Evolutionary conservation across 2,329 filamentous ascomycete genomes (phyloP).

Genomic region (Chaetomium sp.): DNA sequence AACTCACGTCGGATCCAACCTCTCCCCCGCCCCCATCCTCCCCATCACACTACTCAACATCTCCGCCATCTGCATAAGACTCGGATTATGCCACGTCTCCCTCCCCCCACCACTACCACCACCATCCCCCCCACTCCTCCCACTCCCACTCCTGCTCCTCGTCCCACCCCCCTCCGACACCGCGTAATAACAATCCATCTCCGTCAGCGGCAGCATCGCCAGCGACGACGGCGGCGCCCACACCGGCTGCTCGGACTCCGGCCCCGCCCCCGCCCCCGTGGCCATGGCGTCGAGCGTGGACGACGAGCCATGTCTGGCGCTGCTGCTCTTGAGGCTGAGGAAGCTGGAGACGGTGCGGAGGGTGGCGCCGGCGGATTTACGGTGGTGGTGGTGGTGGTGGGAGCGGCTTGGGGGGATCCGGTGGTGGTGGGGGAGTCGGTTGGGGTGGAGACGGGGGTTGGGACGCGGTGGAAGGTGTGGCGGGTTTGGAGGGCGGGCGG

Average conservation of each 20-base stretch:
- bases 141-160: conserved; percentile 4
- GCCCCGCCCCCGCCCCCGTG: not conserved
- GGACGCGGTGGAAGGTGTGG: conserved; percentile 4
- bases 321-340: conserved; percentile 21
- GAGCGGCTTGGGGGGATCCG: conserved; percentile 7
- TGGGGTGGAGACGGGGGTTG: not conserved
- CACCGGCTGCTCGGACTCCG: not conserved
- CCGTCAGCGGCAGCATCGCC: conserved; percentile 19
- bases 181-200: not conserved
- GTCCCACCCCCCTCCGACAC: not conserved
- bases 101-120: not conserved
- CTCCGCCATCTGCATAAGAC: conserved; percentile 49
- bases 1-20: conserved; percentile 21
- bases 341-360: conserved; percentile 22
- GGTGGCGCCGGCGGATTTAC: conserved; percentile 17
- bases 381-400: conserved; percentile 10
- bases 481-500: not conserved
- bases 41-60: conserved; percentile 46
- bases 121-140: too few relatives aligned
- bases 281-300: not conserved
- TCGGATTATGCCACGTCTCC: conserved; percentile 46
- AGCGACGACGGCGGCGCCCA: conserved; percentile 9
- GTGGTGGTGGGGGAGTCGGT: conserved; percentile 7
- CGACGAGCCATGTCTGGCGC: not conserved
- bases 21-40: conserved; percentile 32